Conservation (phyloP, 148 eudicot species). For the Chenopodium formosanum region DNA sequence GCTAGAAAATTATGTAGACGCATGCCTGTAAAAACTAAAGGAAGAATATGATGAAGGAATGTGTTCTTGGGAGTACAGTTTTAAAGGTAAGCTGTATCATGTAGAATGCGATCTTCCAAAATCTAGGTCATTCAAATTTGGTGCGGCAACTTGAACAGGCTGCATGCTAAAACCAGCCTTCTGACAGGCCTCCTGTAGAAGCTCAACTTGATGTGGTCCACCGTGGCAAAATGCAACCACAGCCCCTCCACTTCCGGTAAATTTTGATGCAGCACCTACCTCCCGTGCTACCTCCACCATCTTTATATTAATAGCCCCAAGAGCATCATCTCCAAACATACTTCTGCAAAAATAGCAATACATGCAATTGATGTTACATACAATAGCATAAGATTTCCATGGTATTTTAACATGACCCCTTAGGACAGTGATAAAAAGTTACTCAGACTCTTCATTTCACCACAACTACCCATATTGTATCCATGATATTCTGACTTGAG, state of each 20-base stretch:
- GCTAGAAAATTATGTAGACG: not conserved
- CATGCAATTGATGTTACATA: not conserved
- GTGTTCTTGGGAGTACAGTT: not conserved
- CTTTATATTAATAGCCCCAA: slow-evolving; percentile 73
- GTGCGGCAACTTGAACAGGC: slow-evolving; percentile 59
- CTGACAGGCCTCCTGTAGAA: slow-evolving; percentile 58
- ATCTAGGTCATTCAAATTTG: slow-evolving; percentile 56
- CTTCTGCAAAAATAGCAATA: slow-evolving; percentile 35
- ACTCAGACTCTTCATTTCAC: too few species aligned
- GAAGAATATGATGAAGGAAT: not conserved
- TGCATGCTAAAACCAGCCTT: slow-evolving; percentile 62
- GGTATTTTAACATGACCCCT: not conserved
- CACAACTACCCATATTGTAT: too few species aligned
- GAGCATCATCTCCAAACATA: slow-evolving; percentile 88
- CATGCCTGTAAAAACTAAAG: not conserved
- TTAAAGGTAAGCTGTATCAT: not conserved
- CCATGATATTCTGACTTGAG: too few species aligned
- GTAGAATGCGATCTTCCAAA: slow-evolving; percentile 40
- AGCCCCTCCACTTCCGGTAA: slow-evolving; percentile 95
- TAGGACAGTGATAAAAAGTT: too few species aligned
- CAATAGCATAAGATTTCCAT: not conserved
- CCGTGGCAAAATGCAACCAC: slow-evolving; percentile 79
- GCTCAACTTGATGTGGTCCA: slow-evolving; percentile 60
- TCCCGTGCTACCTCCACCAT: slow-evolving; percentile 81
- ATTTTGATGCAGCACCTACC: slow-evolving; percentile 90